Percentiles rank a stretch among this genome's conserved stretches.
phyloP scores from a whole-genome alignment of 2,329 filamentous ascomycete species.

The Cytospora chrysosperma region DNA sequence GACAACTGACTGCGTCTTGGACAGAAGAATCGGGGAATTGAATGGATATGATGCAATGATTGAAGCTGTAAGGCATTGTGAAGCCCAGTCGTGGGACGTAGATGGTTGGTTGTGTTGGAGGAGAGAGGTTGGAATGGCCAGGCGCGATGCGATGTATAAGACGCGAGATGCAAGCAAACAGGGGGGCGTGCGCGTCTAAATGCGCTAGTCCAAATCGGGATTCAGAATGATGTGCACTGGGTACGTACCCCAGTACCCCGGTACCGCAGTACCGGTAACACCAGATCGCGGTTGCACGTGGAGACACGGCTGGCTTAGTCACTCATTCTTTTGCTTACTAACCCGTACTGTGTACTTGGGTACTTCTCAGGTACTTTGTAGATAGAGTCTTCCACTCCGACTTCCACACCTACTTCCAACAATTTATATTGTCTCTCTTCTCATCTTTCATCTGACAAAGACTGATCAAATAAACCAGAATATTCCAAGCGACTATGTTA shows the following conservation, averaged over 20 bases:
- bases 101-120: not conserved
- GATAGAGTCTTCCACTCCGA: not conserved
- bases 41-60: constrained; percentile 20
- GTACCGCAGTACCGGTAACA: not conserved
- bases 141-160: not conserved
- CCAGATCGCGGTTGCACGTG: not conserved
- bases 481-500: not conserved
- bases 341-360: too few species aligned
- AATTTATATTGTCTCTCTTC: too few species aligned
- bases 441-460: not conserved
- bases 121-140: not conserved
- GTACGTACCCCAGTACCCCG: not conserved
- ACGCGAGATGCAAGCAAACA: not conserved
- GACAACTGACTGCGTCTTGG: constrained; percentile 32
- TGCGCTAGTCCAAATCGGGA: not conserved
- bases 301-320: constrained; percentile 8
- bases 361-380: too few species aligned
- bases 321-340: not conserved
- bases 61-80: constrained; percentile 30
- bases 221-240: not conserved
- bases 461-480: not conserved
- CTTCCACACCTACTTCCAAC: too few species aligned
- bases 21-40: constrained; percentile 28
- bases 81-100: constrained; percentile 24
- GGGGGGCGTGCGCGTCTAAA: constrained; percentile 17